Conservation (phyloP, 2,329 filamentous ascomycete species). For the Lomentospora prolificans region DNA sequence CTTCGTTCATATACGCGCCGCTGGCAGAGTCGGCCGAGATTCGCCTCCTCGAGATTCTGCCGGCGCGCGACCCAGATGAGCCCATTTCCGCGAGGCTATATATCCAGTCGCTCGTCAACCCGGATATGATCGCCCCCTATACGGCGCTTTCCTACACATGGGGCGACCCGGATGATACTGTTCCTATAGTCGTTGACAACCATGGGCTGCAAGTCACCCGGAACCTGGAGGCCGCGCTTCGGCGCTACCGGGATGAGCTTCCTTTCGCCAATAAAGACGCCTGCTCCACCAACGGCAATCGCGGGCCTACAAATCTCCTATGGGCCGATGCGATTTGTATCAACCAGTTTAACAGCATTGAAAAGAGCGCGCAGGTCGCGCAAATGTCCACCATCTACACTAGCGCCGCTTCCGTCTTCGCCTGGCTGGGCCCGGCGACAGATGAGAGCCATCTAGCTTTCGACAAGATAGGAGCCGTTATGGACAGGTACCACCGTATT, state of each 20-base stretch:
- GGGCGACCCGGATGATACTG: conserved; percentile 14
- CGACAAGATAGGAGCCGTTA: conserved; percentile 10
- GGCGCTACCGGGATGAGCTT: conserved; percentile 16
- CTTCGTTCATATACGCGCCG: conserved; percentile 3
- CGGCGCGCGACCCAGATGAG: background rate
- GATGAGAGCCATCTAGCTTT: conserved; percentile 9
- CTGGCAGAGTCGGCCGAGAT: conserved; percentile 5
- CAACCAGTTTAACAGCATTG: conserved; percentile 15
- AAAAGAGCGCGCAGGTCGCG: conserved; percentile 17
- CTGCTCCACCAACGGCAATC: background rate
- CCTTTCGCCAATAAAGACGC: conserved; percentile 10
- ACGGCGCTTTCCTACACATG: conserved; percentile 20
- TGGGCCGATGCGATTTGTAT: conserved; percentile 20
- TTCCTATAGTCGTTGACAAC: conserved; percentile 16
- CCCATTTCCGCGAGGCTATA: conserved; percentile 1
- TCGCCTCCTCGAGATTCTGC: conserved; percentile 11
- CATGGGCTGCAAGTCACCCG: conserved; percentile 14
- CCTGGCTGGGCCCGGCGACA: conserved; percentile 12
- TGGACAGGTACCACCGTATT: conserved; percentile 10
- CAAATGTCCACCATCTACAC: conserved; percentile 16
- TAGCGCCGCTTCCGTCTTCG: conserved; percentile 13
- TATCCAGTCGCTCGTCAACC: conserved; percentile 1
- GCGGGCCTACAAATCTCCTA: conserved; percentile 10
- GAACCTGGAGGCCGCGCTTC: conserved; percentile 19
- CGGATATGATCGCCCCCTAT: conserved; percentile 11